These are phyloP conservation scores for Auriscalpium orientale DNA, from an alignment of 768 basidiomycete genomes.

Conservation along the genomic window DNA sequence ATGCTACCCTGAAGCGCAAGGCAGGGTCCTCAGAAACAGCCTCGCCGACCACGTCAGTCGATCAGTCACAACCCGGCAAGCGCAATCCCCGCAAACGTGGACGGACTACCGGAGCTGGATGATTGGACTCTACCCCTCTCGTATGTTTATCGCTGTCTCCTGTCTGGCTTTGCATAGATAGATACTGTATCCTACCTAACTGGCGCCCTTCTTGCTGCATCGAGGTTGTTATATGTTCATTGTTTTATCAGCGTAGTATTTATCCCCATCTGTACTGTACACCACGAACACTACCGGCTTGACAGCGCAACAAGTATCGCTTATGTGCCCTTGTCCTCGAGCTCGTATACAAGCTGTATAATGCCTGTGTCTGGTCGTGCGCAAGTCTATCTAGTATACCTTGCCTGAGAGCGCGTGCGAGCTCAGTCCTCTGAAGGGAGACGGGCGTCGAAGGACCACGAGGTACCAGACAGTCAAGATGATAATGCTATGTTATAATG, in stretches of 20 bases:
- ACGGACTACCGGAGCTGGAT: constrained; percentile 42
- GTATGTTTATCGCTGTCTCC: neutral
- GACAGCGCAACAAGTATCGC: neutral
- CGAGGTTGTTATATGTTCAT: constrained; percentile 18
- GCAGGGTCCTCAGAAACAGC: constrained; percentile 25
- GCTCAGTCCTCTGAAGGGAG: no score
- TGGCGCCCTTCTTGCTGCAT: constrained; percentile 15
- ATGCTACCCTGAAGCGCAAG: constrained; percentile 29
- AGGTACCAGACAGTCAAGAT: no score
- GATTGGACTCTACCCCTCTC: constrained; percentile 10
- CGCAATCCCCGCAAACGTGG: constrained; percentile 45
- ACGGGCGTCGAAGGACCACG: no score
- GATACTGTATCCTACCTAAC: constrained; percentile 13
- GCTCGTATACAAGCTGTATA: no score
- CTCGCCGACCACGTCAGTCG: constrained; percentile 45
- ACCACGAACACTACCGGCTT: neutral
- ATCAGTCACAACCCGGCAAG: constrained; percentile 42
- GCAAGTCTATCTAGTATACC: no score
- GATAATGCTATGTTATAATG: no score
- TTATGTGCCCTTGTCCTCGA: neutral
- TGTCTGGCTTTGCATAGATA: constrained; percentile 1
- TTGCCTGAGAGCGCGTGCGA: no score
- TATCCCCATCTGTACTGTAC: constrained; percentile 13
- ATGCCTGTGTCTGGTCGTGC: no score
- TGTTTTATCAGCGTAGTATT: constrained; percentile 26